These are phyloP conservation scores for Fulvia fulva DNA, from an alignment of 2,329 filamentous ascomycete genomes.

Conservation along the genomic window DNA sequence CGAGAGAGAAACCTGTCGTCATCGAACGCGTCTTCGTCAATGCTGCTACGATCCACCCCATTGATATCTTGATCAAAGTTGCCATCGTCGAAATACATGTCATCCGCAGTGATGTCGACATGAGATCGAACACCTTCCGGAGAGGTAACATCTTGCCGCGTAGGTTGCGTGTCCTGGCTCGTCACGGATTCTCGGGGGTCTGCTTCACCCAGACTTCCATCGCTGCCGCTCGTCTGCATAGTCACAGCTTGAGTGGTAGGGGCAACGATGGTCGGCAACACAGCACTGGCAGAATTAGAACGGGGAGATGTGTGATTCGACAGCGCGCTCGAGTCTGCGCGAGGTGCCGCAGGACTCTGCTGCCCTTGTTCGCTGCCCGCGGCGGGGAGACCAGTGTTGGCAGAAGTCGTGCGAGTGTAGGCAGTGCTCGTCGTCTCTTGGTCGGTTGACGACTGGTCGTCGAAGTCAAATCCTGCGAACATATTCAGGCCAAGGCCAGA, in stretches of 20 bases:
- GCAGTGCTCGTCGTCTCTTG: background rate
- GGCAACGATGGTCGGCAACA: background rate
- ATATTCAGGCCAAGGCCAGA: constrained; percentile 16
- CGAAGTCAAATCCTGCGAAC: constrained; percentile 17
- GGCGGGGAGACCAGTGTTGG: background rate
- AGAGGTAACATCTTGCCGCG: background rate
- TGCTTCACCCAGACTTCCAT: background rate
- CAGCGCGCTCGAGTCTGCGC: background rate
- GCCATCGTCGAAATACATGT: constrained; percentile 38
- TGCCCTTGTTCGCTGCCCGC: too few relatives aligned
- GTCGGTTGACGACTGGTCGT: background rate
- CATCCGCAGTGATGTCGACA: constrained; percentile 15
- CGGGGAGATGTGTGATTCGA: background rate
- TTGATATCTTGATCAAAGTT: constrained; percentile 31
- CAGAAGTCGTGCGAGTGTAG: background rate
- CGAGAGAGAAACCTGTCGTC: constrained; percentile 25
- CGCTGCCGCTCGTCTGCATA: background rate
- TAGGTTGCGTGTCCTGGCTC: background rate
- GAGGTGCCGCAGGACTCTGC: background rate
- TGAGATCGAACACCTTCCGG: background rate
- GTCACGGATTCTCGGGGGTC: background rate
- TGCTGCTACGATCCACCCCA: constrained; percentile 8
- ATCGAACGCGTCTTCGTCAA: constrained; percentile 38
- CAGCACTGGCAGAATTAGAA: background rate
- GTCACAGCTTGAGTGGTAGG: background rate